Conservation (phyloP, 163 green algal species). For the Chloromonas sp. region DNA sequence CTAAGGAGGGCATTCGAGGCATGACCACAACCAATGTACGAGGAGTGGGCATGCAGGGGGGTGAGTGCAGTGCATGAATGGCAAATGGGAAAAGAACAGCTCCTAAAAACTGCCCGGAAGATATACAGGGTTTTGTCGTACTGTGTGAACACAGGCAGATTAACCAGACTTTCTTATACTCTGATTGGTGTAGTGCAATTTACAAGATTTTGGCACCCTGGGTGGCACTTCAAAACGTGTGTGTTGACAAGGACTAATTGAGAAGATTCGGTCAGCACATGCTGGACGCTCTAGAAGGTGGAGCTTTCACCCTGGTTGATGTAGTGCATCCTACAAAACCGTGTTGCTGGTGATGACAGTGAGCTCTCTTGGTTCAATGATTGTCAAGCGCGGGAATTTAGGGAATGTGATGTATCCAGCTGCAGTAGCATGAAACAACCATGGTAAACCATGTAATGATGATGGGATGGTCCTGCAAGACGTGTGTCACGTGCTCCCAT, state of each 20-base stretch:
- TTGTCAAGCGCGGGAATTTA: too few relatives aligned
- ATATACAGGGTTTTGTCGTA: not conserved
- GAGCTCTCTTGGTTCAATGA: not conserved
- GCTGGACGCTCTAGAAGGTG: too few relatives aligned
- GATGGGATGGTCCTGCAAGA: not conserved
- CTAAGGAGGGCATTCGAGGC: slow-evolving; percentile 50
- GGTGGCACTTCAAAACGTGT: too few relatives aligned
- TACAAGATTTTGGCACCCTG: too few relatives aligned
- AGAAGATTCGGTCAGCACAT: too few relatives aligned
- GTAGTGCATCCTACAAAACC: too few relatives aligned
- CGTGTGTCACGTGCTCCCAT: not conserved
- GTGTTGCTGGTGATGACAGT: too few relatives aligned
- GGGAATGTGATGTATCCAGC: too few relatives aligned
- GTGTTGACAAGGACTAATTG: too few relatives aligned
- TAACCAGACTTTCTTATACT: not conserved
- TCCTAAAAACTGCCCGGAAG: not conserved
- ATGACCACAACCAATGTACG: slow-evolving; percentile 51
- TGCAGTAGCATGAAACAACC: too few relatives aligned
- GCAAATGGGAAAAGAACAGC: not conserved
- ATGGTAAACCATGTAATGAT: too few relatives aligned
- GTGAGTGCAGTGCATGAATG: not conserved
- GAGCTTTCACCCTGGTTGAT: too few relatives aligned
- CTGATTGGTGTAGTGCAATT: not conserved
- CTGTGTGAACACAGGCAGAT: not conserved
- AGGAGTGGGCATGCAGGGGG: slow-evolving; percentile 22